Evolutionary conservation across 106 monocot species (phyloP).

Genomic region (Alisma plantagoaquatica): DNA sequence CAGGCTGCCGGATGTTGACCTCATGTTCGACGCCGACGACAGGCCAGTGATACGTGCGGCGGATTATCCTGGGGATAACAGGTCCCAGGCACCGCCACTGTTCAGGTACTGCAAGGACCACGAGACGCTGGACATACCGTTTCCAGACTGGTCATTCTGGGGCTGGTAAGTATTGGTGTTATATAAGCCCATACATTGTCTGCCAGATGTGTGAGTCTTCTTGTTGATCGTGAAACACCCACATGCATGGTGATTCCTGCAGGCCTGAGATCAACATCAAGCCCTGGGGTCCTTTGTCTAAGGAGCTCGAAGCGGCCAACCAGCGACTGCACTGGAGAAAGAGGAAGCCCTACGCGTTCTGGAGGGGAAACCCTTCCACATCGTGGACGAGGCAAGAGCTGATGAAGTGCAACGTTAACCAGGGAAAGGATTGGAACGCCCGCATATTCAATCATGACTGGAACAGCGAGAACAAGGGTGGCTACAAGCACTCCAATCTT

Average conservation of each 20-base stretch:
- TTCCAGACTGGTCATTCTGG: slow-evolving; percentile 72
- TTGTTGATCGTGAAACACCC: slow-evolving; percentile 19
- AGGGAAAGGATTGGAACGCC: slow-evolving; percentile 20
- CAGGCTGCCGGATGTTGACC: slow-evolving; percentile 36
- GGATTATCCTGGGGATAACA: background rate
- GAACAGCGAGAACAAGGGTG: background rate
- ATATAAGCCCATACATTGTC: background rate
- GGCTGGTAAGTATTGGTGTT: slow-evolving; percentile 51
- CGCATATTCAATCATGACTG: slow-evolving; percentile 21
- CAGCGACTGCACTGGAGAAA: slow-evolving; percentile 14
- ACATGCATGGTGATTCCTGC: background rate
- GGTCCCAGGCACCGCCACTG: slow-evolving; percentile 16
- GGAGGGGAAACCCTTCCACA: slow-evolving; percentile 26
- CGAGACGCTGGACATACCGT: slow-evolving; percentile 30
- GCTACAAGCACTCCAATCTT: slow-evolving; percentile 17
- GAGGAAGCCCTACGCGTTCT: slow-evolving; percentile 28
- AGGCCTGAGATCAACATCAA: slow-evolving; percentile 36
- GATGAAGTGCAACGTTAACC: slow-evolving; percentile 19
- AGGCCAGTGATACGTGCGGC: slow-evolving; percentile 17
- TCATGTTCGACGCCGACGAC: slow-evolving; percentile 47
- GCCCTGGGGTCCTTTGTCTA: slow-evolving; percentile 23
- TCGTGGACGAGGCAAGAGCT: slow-evolving; percentile 8
- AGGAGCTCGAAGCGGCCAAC: slow-evolving; percentile 21
- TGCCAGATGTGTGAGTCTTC: slow-evolving; percentile 4
- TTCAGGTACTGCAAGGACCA: slow-evolving; percentile 47